Evolutionary conservation across 495 filamentous ascomycete species (phyloP).

Genomic region (Annulohypoxylon stygium): DNA sequence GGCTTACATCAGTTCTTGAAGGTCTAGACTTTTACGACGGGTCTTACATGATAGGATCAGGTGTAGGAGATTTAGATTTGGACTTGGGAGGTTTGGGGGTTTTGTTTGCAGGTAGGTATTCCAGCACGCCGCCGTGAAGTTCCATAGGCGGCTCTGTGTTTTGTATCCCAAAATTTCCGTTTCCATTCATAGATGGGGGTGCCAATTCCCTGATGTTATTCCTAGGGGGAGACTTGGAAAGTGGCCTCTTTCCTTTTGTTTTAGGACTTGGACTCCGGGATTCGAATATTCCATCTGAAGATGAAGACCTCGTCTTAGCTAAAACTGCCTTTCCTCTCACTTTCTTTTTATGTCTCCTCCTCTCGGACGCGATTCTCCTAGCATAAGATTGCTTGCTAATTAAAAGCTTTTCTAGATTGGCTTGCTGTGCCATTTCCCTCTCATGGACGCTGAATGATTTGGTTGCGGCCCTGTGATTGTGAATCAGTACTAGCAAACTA

Average conservation of each 20-base stretch:
- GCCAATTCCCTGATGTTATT: not conserved
- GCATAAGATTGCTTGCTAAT: not conserved
- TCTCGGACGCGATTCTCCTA: not conserved
- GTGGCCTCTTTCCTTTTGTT: not conserved
- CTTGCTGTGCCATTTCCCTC: conserved; percentile 20
- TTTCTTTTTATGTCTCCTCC: conserved; percentile 1
- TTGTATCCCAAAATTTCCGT: not conserved
- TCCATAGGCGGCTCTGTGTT: not conserved
- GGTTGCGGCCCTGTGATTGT: conserved; percentile 8
- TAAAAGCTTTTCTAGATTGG: conserved; percentile 24
- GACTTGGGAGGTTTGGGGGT: not conserved
- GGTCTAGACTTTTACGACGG: not conserved
- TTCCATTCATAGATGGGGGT: not conserved
- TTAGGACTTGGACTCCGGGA: conserved; percentile 8
- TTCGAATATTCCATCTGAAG: not conserved
- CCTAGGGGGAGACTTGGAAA: not conserved
- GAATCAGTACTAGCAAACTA: not conserved
- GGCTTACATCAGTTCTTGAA: not conserved
- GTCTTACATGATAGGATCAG: conserved; percentile 5
- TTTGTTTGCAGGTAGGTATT: not conserved
- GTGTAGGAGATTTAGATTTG: not conserved
- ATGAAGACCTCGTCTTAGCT: conserved; percentile 11
- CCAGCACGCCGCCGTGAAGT: not conserved
- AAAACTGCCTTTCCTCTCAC: not conserved
- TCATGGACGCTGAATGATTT: conserved; percentile 13